Conservation (phyloP, 495 filamentous ascomycete genomes). For the Clohesyomyces aquaticus region DNA sequence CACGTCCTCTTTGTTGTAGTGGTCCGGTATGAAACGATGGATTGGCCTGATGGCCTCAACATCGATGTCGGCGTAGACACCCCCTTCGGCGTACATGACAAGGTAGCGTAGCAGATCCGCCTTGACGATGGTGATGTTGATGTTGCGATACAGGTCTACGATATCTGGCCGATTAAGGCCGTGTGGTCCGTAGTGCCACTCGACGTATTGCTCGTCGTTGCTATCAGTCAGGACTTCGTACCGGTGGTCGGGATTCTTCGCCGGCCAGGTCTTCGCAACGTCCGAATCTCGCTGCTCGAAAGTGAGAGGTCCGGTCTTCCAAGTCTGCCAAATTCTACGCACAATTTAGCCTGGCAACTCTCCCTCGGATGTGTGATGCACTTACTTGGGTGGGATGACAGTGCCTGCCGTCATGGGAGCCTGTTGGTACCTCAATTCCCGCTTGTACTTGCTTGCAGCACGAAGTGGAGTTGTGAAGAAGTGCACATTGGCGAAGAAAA, state of each 20-base stretch:
- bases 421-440: constrained; percentile 32
- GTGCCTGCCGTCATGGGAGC: constrained; percentile 15
- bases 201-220: constrained; percentile 63
- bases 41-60: constrained; percentile 53
- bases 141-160: constrained; percentile 57
- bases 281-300: constrained; percentile 61
- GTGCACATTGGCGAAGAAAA: constrained; percentile 28
- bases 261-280: constrained; percentile 60
- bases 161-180: constrained; percentile 66
- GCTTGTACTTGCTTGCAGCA: constrained; percentile 30
- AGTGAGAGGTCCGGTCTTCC: constrained; percentile 63
- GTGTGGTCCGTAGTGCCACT: constrained; percentile 59
- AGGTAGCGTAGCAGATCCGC: constrained; percentile 60
- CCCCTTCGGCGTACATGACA: constrained; percentile 58
- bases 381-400: no score
- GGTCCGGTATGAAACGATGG: constrained; percentile 52
- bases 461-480: constrained; percentile 34
- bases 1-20: constrained; percentile 53
- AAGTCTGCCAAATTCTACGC: constrained; percentile 74
- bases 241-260: constrained; percentile 60
- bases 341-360: no score
- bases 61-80: constrained; percentile 57
- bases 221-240: constrained; percentile 69
- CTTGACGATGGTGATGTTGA: constrained; percentile 62
- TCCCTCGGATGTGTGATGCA: no score